phyloP scores from a whole-genome alignment of 257 asterid genomes.

The Solanum microdontum region DNA sequence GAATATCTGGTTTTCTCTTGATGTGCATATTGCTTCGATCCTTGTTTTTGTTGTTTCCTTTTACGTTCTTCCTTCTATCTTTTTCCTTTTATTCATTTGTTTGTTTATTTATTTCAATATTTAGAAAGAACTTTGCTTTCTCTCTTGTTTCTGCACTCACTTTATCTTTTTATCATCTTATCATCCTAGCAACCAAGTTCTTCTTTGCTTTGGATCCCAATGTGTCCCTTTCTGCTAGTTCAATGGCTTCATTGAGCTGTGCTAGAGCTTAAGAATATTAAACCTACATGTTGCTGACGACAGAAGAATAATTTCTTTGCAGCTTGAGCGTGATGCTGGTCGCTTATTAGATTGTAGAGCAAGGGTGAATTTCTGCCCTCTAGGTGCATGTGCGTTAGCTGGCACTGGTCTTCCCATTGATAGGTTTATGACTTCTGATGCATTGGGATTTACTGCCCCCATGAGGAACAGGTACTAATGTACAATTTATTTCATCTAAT shows the following conservation, averaged over 20 bases:
- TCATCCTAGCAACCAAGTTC: not conserved
- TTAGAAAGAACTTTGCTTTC: not conserved
- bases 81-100: not conserved
- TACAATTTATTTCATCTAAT: not conserved
- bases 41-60: not conserved
- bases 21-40: not conserved
- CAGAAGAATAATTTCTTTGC: constrained; percentile 11
- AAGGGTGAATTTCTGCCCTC: constrained; percentile 79
- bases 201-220: not conserved
- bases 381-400: constrained; percentile 98
- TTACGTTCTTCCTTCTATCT: not conserved
- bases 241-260: not conserved
- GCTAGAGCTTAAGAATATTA: not conserved
- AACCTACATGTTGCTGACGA: constrained; percentile 2
- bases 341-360: constrained; percentile 76
- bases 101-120: not conserved
- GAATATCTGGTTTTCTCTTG: not conserved
- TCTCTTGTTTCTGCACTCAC: not conserved
- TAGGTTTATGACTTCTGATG: constrained; percentile 89
- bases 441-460: constrained; percentile 87
- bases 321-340: constrained; percentile 94
- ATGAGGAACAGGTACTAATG: constrained; percentile 74
- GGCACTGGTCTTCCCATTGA: constrained; percentile 98
- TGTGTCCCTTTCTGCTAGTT: not conserved
- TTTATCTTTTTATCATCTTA: not conserved